These are phyloP conservation scores for Synchytrium microbalum DNA, from an alignment of 371 early-diverging fungal genomes.

Conservation along the genomic window DNA sequence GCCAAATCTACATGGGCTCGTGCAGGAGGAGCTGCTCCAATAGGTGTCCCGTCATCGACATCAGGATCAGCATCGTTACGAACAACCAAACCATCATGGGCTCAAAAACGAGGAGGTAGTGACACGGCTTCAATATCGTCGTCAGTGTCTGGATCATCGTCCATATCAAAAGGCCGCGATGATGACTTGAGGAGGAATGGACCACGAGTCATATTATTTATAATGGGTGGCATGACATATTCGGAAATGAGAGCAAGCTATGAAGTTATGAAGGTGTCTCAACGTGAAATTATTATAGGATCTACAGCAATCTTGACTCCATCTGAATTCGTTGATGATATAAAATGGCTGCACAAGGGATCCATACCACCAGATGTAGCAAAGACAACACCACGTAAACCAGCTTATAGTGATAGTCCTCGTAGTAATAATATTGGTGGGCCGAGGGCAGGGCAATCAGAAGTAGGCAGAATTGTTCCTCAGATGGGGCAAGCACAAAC, in stretches of 20 bases:
- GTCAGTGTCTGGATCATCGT: constrained; percentile 4
- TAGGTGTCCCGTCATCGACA: not conserved
- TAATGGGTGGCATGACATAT: constrained; percentile 87
- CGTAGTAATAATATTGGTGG: not conserved
- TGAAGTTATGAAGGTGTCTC: constrained; percentile 61
- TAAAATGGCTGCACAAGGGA: constrained; percentile 29
- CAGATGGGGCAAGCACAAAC: not conserved
- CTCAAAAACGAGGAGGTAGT: constrained; percentile 12
- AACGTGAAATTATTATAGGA: constrained; percentile 68
- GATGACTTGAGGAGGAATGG: constrained; percentile 39
- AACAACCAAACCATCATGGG: constrained; percentile 42
- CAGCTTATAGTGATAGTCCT: not conserved
- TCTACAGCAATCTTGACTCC: constrained; percentile 77
- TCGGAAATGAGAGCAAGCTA: constrained; percentile 84
- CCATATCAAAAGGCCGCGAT: not conserved
- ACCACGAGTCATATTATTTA: constrained; percentile 64
- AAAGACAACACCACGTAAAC: not conserved
- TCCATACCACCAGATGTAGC: not conserved
- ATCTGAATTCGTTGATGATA: constrained; percentile 55
- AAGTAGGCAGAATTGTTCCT: not conserved
- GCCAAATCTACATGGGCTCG: constrained; percentile 13
- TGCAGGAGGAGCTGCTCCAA: constrained; percentile 6
- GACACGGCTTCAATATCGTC: constrained; percentile 6
- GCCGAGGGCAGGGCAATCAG: not conserved
- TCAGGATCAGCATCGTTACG: constrained; percentile 26